Percentiles rank a stretch among this genome's conserved stretches.
Conservation (phyloP, 2,329 filamentous ascomycete species). For the Aureobasidium subglaciale region DNA sequence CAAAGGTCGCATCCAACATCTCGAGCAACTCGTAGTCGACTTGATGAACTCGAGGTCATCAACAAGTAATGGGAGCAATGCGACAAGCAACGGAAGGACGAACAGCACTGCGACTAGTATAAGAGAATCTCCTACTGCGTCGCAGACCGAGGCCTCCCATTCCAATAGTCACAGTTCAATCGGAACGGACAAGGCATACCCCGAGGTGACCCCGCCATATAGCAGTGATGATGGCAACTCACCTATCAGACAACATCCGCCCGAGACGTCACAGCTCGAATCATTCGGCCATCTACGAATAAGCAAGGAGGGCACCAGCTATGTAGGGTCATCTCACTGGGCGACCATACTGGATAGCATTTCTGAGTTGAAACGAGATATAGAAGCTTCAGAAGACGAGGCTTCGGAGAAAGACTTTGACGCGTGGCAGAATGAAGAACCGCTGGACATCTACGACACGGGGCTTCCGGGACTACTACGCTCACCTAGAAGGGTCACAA, state of each 20-base stretch:
- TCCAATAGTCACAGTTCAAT: too few species aligned
- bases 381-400: conserved; percentile 24
- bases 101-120: neutral
- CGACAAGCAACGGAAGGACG: neutral
- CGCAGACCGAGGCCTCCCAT: neutral
- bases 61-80: neutral
- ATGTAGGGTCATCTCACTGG: conserved; percentile 79
- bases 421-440: conserved; percentile 11
- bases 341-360: conserved; percentile 65
- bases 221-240: conserved; percentile 2
- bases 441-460: conserved; percentile 2
- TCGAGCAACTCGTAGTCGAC: conserved; percentile 30
- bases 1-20: conserved; percentile 28
- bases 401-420: conserved; percentile 18
- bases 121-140: neutral
- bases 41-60: conserved; percentile 26
- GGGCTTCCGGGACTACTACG: conserved; percentile 5
- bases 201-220: conserved; percentile 1
- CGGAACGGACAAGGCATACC: neutral
- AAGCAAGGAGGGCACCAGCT: conserved; percentile 66
- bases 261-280: conserved; percentile 42
- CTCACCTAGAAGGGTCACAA: conserved; percentile 19
- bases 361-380: conserved; percentile 27
- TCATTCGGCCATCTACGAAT: conserved; percentile 79
- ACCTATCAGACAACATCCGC: conserved; percentile 31